Evolutionary conservation across 345 rosid species (phyloP), one percentile per base, ranked within the genome.

Genomic region (Sapria himalayana): DNA sequence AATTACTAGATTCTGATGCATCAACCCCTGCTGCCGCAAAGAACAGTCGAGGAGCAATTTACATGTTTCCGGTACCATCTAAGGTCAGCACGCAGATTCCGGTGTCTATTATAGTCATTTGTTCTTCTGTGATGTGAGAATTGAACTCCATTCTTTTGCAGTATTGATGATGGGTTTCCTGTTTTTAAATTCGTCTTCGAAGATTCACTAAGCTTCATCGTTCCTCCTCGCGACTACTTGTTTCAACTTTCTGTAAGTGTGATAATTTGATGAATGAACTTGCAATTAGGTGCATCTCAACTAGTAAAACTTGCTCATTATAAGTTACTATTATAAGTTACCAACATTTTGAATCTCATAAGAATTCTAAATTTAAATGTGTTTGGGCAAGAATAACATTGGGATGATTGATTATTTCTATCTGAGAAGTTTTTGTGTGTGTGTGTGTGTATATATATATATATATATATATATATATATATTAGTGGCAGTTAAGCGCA

Each of bases 211-310:
- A 36, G 49, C 38, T 55, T 86, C 47, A 56, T 54, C 0, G 64
- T 72, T 45, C 54, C 58, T 57, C 92, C 97, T 13, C 80, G 60
- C 19, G 97, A 81, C 19, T 86, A 85, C 51, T 53, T 81, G 46
- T 81, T 85, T 54, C 25, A 40, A 52, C 54, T 64, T 61, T 54
- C 45, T 27, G 94, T 82, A 67, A 74, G 81, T 74, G 23, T 5
- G 15, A 49, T 29, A 19, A 5, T 20, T 29, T n/a, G n/a, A n/a
- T n/a, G n/a, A n/a, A n/a, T n/a, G n/a, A n/a, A n/a, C n/a, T n/a
- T n/a, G n/a, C n/a, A n/a, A n/a, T n/a, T n/a, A n/a, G n/a, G n/a
- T n/a, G n/a, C n/a, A n/a, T n/a, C n/a, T n/a, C n/a, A n/a, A n/a
- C n/a, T n/a, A n/a, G n/a, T n/a, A n/a, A n/a, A n/a, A n/a, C n/a